phyloP scores from a whole-genome alignment of 345 rosid genomes.

The Abelmoschus esculentus region DNA sequence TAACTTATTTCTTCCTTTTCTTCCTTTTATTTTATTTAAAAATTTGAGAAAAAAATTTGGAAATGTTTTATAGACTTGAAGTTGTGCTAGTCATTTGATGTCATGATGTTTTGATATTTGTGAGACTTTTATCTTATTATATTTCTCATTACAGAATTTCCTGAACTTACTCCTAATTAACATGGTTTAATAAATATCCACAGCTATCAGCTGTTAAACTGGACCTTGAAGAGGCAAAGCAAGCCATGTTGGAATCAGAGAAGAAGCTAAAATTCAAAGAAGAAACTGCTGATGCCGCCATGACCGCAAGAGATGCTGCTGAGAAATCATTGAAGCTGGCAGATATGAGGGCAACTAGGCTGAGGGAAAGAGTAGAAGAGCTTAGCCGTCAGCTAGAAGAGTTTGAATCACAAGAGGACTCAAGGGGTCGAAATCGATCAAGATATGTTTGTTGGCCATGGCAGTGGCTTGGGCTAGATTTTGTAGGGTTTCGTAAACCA shows the following conservation, averaged over 20 bases:
- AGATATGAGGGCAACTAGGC: slow-evolving; percentile 76
- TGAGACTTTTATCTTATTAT: neutral
- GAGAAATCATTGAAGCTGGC: slow-evolving; percentile 85
- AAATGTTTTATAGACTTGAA: neutral
- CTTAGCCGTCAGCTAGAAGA: slow-evolving; percentile 78
- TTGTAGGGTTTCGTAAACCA: slow-evolving; percentile 53
- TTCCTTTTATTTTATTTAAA: neutral
- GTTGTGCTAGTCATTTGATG: neutral
- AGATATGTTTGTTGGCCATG: slow-evolving; percentile 96
- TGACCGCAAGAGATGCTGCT: slow-evolving; percentile 99
- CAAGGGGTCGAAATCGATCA: slow-evolving; percentile 36
- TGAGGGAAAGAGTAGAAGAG: slow-evolving; percentile 89
- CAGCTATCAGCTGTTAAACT: slow-evolving; percentile 60
- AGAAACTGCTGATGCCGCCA: slow-evolving; percentile 92
- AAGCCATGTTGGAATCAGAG: slow-evolving; percentile 60
- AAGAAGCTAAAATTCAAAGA: slow-evolving; percentile 92
- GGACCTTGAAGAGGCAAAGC: slow-evolving; percentile 89
- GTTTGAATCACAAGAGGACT: slow-evolving; percentile 61
- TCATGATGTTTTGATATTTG: neutral
- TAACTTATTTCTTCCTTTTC: neutral
- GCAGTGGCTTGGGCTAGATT: slow-evolving; percentile 96
- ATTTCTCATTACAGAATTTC: neutral
- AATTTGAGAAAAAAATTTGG: neutral
- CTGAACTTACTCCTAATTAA: neutral
- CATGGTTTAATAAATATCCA: slow-evolving; percentile 15